These are phyloP conservation scores for Mycena belliarum DNA, from an alignment of 768 basidiomycete genomes.

Conservation along the genomic window DNA sequence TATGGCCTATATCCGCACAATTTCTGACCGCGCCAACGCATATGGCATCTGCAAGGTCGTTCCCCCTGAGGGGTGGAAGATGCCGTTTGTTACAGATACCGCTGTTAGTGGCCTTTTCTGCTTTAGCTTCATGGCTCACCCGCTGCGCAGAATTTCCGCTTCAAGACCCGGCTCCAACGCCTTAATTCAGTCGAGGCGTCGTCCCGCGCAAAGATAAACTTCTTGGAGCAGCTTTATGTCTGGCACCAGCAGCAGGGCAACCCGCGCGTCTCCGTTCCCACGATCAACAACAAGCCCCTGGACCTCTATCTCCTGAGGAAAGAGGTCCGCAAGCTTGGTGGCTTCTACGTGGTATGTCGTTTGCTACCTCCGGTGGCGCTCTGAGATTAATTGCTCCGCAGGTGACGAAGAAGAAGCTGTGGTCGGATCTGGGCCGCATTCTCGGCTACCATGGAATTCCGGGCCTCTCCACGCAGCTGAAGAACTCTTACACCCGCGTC, in stretches of 20 bases:
- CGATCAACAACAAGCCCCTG: slow-evolving; percentile 88
- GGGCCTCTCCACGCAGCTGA: slow-evolving; percentile 84
- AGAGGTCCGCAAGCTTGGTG: slow-evolving; percentile 88
- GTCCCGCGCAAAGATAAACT: slow-evolving; percentile 94
- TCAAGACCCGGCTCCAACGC: slow-evolving; percentile 92
- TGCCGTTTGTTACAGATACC: slow-evolving; percentile 94
- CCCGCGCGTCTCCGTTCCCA: slow-evolving; percentile 86
- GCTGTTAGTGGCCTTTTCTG: slow-evolving; percentile 64
- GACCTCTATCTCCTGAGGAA: slow-evolving; percentile 94
- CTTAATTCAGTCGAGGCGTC: slow-evolving; percentile 97
- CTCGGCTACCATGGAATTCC: slow-evolving; percentile 83
- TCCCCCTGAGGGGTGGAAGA: slow-evolving; percentile 90
- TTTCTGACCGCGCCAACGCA: slow-evolving; percentile 66
- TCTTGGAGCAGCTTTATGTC: slow-evolving; percentile 93
- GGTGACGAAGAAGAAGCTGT: slow-evolving; percentile 84
- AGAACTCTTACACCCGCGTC: slow-evolving; percentile 86
- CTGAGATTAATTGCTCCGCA: slow-evolving; percentile 33
- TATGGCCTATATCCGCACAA: slow-evolving; percentile 87
- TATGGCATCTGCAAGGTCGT: slow-evolving; percentile 96
- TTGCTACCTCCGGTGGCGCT: slow-evolving; percentile 5
- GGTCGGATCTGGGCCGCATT: slow-evolving; percentile 82
- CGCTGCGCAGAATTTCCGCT: slow-evolving; percentile 74
- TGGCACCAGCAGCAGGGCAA: slow-evolving; percentile 97
- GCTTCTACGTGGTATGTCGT: slow-evolving; percentile 75
- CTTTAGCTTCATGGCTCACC: slow-evolving; percentile 31